A percentile compares a stretch with the other conserved stretches of the same genome.
Evolutionary conservation across 805 yeast genomes (phyloP).

Genomic region (Millerozyma miso): DNA sequence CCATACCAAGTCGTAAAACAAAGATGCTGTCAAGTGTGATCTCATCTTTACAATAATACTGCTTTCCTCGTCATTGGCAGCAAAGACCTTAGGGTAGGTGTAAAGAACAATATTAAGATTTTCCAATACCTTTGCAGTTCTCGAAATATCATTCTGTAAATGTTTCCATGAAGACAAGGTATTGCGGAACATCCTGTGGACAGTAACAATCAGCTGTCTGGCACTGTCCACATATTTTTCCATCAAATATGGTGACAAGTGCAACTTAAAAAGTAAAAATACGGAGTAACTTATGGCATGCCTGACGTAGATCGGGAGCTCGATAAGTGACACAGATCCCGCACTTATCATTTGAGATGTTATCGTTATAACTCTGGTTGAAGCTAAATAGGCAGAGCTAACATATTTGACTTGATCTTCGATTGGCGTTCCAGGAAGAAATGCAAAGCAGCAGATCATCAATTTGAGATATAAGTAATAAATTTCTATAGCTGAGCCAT

Average conservation of each 20-base stretch:
- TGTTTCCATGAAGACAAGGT: conserved; percentile 90
- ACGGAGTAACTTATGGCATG: conserved; percentile 84
- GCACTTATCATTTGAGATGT: conserved; percentile 57
- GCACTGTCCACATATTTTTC: conserved; percentile 82
- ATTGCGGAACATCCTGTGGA: conserved; percentile 81
- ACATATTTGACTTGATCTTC: conserved; percentile 85
- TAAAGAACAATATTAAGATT: conserved; percentile 81
- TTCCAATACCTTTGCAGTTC: conserved; percentile 88
- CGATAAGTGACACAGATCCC: conserved; percentile 67
- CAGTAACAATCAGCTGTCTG: conserved; percentile 89
- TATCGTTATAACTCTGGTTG: conserved; percentile 77
- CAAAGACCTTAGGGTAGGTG: conserved; percentile 80
- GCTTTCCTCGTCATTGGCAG: conserved; percentile 54
- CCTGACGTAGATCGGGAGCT: conserved; percentile 80
- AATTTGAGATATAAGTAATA: conserved; percentile 74
- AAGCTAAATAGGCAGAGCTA: conserved; percentile 71
- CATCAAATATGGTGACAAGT: conserved; percentile 67
- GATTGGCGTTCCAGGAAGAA: conserved; percentile 82
- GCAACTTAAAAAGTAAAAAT: conserved; percentile 72
- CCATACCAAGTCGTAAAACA: conserved; percentile 90
- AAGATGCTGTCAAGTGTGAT: conserved; percentile 85
- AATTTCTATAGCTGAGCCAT: conserved; percentile 65
- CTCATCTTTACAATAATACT: conserved; percentile 80
- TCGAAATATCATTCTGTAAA: conserved; percentile 82
- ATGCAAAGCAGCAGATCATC: conserved; percentile 84